These are phyloP conservation scores for Trichosanthes truncata DNA, from an alignment of 306 rosid genomes.

Conservation along the genomic window DNA sequence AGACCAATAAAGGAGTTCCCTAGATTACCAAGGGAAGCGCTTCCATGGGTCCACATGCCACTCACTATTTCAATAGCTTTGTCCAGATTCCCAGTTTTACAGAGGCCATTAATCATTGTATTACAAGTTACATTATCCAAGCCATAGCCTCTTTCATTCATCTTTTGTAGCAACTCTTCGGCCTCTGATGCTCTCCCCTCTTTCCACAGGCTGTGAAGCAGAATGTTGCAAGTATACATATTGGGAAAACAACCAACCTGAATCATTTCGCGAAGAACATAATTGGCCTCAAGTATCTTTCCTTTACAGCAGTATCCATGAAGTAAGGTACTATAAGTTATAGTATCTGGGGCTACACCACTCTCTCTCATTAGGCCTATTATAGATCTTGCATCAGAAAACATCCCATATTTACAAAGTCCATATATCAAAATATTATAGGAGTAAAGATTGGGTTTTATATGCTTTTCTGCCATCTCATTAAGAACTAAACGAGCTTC, in stretches of 20 bases:
- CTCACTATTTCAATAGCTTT: slow-evolving; percentile 64
- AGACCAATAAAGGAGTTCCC: slow-evolving; percentile 50
- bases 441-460: slow-evolving; percentile 51
- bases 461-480: slow-evolving; percentile 54
- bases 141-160: slow-evolving; percentile 60
- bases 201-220: slow-evolving; percentile 86
- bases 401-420: slow-evolving; percentile 57
- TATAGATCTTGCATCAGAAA: slow-evolving; percentile 59
- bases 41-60: slow-evolving; percentile 83
- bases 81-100: slow-evolving; percentile 70
- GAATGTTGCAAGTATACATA: slow-evolving; percentile 68
- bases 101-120: slow-evolving; percentile 69
- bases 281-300: slow-evolving; percentile 61
- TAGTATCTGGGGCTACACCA: slow-evolving; percentile 52
- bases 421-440: slow-evolving; percentile 74
- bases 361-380: slow-evolving; percentile 45
- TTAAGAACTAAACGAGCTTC: slow-evolving; percentile 57
- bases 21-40: slow-evolving; percentile 44
- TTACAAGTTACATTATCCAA: slow-evolving; percentile 80
- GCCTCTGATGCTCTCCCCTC: slow-evolving; percentile 76
- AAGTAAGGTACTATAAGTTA: slow-evolving; percentile 61
- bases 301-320: slow-evolving; percentile 74
- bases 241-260: slow-evolving; percentile 57
- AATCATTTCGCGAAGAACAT: slow-evolving; percentile 64
- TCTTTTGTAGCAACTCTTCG: slow-evolving; percentile 63